Evolutionary conservation across 495 filamentous ascomycete genomes (phyloP), one percentile per base, ranked within the genome.

Genomic region (Trichoderma parareesei): DNA sequence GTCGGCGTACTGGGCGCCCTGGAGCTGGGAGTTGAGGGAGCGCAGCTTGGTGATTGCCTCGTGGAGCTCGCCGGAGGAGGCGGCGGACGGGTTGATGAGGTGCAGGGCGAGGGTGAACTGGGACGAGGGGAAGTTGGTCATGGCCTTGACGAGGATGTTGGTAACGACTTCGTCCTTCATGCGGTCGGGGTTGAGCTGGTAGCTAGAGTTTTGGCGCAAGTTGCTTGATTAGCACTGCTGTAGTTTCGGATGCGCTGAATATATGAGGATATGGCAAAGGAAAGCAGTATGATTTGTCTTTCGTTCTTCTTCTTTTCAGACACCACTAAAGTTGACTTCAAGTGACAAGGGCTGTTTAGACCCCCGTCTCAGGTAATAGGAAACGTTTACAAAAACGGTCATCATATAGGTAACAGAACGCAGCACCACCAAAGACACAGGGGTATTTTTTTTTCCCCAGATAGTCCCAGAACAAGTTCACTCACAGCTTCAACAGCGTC

Each of bases 171-270:
- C 95, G 71, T 96, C 88, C 76, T 92, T 92, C 77, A 92, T 87
- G 69, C 97, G 92, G 84, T 97, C 92, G 27, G 94, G 93, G 85
- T 99, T 99, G 84, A 99, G 97, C 82, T 99, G 95, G 86, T 98
- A 99, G 66, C 95, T 98, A 70, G 65, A 33, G 37, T 61, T 41
- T 62, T 27, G 60, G 41, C 60, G 14, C 13, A 27, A 27, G 27
- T 27, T 27, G 16, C 8, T 62, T 41, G 18, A 33, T 63, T 27
- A 62, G 60, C 60, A 35, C 20, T 18, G 60, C 60, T 5, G 5
- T 27, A 0, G 2, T 13, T 7, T 42, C n/a, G 6, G 10, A 43
- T 27, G 14, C 7, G n/a, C 35, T 27, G 46, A 49, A 5, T 4
- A 49, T 27, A 2, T 49, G 8, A 20, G 8, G 16, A 46, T 18